Base-by-base conservation (phyloP, 306 rosid genomes). In the Medicago lupulina region DNA sequence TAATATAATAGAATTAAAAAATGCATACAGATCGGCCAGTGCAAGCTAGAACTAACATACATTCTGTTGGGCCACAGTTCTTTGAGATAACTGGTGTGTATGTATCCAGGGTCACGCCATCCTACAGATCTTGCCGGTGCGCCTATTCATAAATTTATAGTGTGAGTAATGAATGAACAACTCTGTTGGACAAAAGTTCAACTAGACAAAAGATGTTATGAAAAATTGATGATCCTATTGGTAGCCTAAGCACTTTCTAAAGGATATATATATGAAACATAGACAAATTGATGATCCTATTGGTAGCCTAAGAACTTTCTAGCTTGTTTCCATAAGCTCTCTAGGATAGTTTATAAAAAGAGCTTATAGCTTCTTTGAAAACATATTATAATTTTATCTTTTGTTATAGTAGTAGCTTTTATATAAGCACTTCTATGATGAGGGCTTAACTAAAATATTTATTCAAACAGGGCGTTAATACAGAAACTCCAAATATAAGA, bases 71-170 rank as follows among this genome's bases (percentile, higher is more conserved):
- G 97, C 98, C 98, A 91, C 41, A 91, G 76, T 69, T 90, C 94
- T 78, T 83, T 94, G 64, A 91, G 81, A 79, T 87, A 89, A 82
- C 89, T 81, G 61, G 93, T 94, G 88, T 94, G 97, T 77, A 90
- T 86, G 78, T 69, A 91, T 84, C 96, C 94, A 65, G 97, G 98
- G 82, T 90, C 96, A 70, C 96, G 87, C 98, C 98, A 90, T 79
- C 97, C 98, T 50, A 88, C 95, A 17, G 96, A 88, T 74, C 86
- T 94, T 67, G 97, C 96, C 13, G 96, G 97, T 83, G 96, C 94
- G 80, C 97, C 98, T 91, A 83, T 68, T 40, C 40, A 73, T 39
- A 41, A 18, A 54, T 60, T 13, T 9, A 4, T 28, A 60, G 18
- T 60, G 50, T 39, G 39, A 39, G 28, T 17, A 47, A 16, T 21